Evolutionary conservation across 768 basidiomycete species (phyloP).

Genomic region (Boletus rubroflammeus): DNA sequence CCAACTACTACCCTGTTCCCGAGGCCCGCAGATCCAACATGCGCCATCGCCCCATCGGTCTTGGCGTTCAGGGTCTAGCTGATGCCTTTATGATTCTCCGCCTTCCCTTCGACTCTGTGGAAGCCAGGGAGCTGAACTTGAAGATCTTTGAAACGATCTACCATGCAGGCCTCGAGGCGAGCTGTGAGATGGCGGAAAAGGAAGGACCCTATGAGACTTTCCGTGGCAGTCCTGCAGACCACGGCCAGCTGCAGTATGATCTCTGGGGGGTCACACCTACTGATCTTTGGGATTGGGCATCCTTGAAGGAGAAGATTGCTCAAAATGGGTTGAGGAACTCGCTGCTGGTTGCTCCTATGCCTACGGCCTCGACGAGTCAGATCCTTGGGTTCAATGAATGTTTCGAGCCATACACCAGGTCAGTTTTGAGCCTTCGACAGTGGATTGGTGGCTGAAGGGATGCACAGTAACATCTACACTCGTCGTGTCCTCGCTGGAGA

Average conservation of each 20-base stretch:
- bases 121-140: conserved; percentile 83
- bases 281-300: conserved; percentile 90
- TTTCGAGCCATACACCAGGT: conserved; percentile 98
- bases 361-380: conserved; percentile 97
- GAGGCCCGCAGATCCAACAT: conserved; percentile 92
- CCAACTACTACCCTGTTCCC: conserved; percentile 92
- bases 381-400: conserved; percentile 98
- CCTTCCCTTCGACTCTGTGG: conserved; percentile 90
- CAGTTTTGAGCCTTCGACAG: conserved; percentile 14
- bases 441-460: conserved; percentile 7
- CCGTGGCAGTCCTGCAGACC: conserved; percentile 84
- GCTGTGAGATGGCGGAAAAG: conserved; percentile 75
- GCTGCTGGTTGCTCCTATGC: conserved; percentile 93
- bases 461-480: conserved; percentile 91
- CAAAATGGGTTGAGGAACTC: conserved; percentile 85
- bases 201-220: conserved; percentile 88
- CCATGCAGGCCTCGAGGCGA: conserved; percentile 89
- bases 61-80: conserved; percentile 97
- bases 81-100: conserved; percentile 97
- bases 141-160: conserved; percentile 99
- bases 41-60: conserved; percentile 95
- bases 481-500: conserved; percentile 99
- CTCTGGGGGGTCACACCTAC: conserved; percentile 91
- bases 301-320: conserved; percentile 82
- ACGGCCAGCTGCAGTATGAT: conserved; percentile 90